Evolutionary conservation across 2,329 filamentous ascomycete species (phyloP), one percentile per base, ranked within the genome.

Genomic region (Fusarium anthophilum): DNA sequence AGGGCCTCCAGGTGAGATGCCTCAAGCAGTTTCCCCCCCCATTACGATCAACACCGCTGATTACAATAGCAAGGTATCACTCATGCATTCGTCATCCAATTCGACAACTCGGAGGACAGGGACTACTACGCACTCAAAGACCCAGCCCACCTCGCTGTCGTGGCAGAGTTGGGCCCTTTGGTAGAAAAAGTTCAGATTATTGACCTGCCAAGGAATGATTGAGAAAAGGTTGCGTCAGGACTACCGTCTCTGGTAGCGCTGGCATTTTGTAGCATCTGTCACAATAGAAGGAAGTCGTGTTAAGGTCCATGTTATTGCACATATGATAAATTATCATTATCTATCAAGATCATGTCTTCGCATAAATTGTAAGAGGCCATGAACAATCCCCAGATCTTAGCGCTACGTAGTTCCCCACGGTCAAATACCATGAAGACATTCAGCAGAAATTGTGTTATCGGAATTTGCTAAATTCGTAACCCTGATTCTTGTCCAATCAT

Each of bases 41-140:
- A 22, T 4, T 15, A 8, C 4, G 11, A 10, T 11, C 18, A 14
- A 28, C 14, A 11, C 6, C 6, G 3, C 43, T 50, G 20, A 59
- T 15, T 30, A 39, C 6, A 28, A 8, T 32, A 50, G 56, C 43
- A 59, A 59, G 56, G 56, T 5, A 59, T 50, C 20, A 48, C 56
- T 4, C 43, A 59, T 50, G 43, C 56, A 50, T 59, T 59, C 28
- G 47, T 63, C 58, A 54, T 58, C 45, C 88, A 93, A 76, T 94
- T 94, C 70, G 86, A 88, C 13, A 91, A 79, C 43, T 83, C 84
- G 30, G 87, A 89, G 72, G 92, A 95, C 78, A 85, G 91, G 55
- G 86, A 90, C 66, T 94, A 93, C 76, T 94, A 94, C 78, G 81
- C 92, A 11, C 81, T 88, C 53, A 82, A 89, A 43, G 92, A 94